A percentile compares a stretch with the other conserved stretches of the same genome.
These are phyloP conservation scores for Solanum commersonii DNA, from an alignment of 257 asterid species.

Conservation along the genomic window DNA sequence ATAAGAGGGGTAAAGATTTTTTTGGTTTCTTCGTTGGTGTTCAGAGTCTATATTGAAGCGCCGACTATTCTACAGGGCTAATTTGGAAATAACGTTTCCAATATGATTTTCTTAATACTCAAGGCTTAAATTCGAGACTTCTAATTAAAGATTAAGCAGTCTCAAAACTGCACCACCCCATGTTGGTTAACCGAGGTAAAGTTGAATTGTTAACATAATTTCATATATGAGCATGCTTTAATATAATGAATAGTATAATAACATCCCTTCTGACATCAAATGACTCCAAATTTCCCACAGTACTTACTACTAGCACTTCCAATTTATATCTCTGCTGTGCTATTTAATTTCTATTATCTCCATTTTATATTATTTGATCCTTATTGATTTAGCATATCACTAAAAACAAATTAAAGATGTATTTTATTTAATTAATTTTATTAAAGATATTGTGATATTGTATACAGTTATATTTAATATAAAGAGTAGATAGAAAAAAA, in stretches of 20 bases:
- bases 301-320: neutral
- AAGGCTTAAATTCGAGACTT: no score
- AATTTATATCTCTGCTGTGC: neutral
- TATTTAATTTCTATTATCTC: neutral
- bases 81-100: rapidly evolving
- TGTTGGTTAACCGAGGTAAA: no score
- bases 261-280: neutral
- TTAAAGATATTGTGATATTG: no score
- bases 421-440: neutral
- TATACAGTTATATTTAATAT: neutral
- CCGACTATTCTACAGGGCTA: no score
- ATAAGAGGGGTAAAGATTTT: neutral
- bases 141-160: no score
- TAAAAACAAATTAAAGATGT: neutral
- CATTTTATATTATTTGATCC: neutral
- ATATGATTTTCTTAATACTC: rapidly evolving
- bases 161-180: no score
- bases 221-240: neutral
- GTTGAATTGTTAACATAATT: neutral
- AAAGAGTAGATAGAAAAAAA: no score
- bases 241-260: neutral
- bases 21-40: neutral
- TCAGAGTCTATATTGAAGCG: rapidly evolving
- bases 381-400: neutral
- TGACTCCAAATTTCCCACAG: neutral